Conservation (phyloP, 345 rosid genomes). For the Draba incana region DNA sequence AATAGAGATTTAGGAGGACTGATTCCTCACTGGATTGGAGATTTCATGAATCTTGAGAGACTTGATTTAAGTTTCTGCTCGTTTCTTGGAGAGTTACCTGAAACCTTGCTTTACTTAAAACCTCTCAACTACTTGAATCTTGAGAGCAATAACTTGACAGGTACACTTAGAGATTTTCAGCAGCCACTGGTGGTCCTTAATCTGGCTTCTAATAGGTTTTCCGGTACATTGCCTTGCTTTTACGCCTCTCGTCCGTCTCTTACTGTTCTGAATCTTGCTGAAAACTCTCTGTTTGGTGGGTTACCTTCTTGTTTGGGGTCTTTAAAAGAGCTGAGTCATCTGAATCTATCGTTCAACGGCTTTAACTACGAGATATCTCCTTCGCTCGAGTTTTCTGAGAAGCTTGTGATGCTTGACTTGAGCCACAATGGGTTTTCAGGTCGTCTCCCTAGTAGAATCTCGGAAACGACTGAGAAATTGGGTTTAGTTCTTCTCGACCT, state of each 20-base stretch:
- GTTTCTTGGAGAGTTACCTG: slow-evolving; percentile 66
- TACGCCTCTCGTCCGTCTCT: slow-evolving; percentile 60
- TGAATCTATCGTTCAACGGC: slow-evolving; percentile 73
- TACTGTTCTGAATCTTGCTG: slow-evolving; percentile 57
- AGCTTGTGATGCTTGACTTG: slow-evolving; percentile 77
- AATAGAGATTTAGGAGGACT: slow-evolving; percentile 62
- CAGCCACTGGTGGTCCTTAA: slow-evolving; percentile 65
- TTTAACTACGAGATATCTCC: slow-evolving; percentile 73
- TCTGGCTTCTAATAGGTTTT: slow-evolving; percentile 70
- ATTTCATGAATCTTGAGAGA: slow-evolving; percentile 60
- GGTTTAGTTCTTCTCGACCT: slow-evolving; percentile 85
- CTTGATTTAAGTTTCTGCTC: slow-evolving; percentile 74
- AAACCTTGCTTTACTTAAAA: slow-evolving; percentile 51
- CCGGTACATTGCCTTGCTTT: slow-evolving; percentile 89
- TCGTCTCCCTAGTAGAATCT: slow-evolving; percentile 63
- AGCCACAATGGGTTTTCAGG: slow-evolving; percentile 78
- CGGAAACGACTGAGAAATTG: slow-evolving; percentile 65
- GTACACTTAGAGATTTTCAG: slow-evolving; percentile 61
- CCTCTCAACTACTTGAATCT: slow-evolving; percentile 70
- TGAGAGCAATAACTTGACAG: slow-evolving; percentile 61
- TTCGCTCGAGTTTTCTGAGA: slow-evolving; percentile 65
- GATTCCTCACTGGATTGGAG: slow-evolving; percentile 71
- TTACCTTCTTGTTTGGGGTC: slow-evolving; percentile 87
- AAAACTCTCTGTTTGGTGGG: slow-evolving; percentile 78
- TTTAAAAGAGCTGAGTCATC: slow-evolving; percentile 51